Conservation (phyloP, 148 eudicot species). For the Rhododendron kiyosumense region DNA sequence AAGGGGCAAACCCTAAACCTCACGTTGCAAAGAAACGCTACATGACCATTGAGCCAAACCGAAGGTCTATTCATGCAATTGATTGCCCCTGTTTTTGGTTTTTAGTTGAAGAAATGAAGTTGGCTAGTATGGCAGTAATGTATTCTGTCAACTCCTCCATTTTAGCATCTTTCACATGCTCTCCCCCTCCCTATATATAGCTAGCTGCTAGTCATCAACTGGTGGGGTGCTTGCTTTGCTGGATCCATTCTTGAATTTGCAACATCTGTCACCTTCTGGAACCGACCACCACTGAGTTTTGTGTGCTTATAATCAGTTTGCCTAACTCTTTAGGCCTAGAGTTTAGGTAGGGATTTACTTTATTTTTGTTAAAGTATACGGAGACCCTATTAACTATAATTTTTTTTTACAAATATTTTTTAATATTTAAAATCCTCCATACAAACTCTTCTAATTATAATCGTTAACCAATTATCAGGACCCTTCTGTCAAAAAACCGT, state of each 20-base stretch:
- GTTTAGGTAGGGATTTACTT: no score
- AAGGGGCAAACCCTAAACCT: background rate
- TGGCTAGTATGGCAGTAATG: background rate
- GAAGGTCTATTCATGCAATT: background rate
- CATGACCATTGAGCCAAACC: background rate
- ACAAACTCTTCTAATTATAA: no score
- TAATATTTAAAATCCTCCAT: no score
- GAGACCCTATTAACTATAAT: no score
- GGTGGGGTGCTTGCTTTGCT: background rate
- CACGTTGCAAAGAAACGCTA: no score
- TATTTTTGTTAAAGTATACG: no score
- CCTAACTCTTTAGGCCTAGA: background rate
- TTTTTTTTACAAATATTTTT: fast-evolving
- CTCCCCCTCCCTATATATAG: background rate
- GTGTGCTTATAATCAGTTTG: background rate
- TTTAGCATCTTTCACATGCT: background rate
- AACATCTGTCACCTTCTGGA: background rate
- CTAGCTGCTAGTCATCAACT: background rate
- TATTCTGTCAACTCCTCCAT: background rate
- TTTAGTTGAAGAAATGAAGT: background rate
- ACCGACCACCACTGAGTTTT: background rate
- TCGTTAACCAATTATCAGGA: no score
- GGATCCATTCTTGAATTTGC: background rate
- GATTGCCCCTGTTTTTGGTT: background rate
- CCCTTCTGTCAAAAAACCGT: no score